Conservation (phyloP, 1,284 basidiomycete species). For the Blastosporella zonata region DNA sequence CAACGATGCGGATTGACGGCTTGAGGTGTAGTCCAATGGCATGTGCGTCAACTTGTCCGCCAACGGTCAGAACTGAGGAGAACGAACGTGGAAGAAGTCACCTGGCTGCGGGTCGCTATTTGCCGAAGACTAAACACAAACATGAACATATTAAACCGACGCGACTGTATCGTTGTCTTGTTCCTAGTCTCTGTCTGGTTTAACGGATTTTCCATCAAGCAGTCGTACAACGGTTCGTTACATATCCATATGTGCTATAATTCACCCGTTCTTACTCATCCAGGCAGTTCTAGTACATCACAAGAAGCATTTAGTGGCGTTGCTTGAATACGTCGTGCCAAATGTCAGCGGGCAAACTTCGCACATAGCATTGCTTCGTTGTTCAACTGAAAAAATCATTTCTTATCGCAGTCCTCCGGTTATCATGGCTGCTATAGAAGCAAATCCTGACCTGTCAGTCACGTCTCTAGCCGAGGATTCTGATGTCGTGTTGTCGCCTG, state of each 20-base stretch:
- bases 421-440: constrained; percentile 26
- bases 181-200: neutral
- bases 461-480: constrained; percentile 45
- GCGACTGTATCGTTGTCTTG: constrained; percentile 10
- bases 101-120: constrained; percentile 4
- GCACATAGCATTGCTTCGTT: constrained; percentile 11
- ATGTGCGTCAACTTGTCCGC: neutral
- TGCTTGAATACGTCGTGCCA: constrained; percentile 1
- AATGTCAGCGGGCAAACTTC: constrained; percentile 18
- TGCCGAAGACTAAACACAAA: constrained; percentile 17
- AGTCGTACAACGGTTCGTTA: neutral
- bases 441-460: constrained; percentile 38
- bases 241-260: neutral
- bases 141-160: constrained; percentile 11
- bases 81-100: neutral
- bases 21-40: neutral
- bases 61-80: neutral
- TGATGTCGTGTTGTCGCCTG: constrained; percentile 35
- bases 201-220: neutral
- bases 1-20: neutral
- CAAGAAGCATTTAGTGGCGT: constrained; percentile 14
- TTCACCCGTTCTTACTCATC: neutral
- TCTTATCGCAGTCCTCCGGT: constrained; percentile 18
- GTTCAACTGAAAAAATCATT: constrained; percentile 11
- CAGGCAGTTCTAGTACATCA: neutral